A percentile compares a stretch with the other conserved stretches of the same genome.
Evolutionary conservation across 1,284 basidiomycete genomes (phyloP).

Genomic region (Ceratobasidium sp.): DNA sequence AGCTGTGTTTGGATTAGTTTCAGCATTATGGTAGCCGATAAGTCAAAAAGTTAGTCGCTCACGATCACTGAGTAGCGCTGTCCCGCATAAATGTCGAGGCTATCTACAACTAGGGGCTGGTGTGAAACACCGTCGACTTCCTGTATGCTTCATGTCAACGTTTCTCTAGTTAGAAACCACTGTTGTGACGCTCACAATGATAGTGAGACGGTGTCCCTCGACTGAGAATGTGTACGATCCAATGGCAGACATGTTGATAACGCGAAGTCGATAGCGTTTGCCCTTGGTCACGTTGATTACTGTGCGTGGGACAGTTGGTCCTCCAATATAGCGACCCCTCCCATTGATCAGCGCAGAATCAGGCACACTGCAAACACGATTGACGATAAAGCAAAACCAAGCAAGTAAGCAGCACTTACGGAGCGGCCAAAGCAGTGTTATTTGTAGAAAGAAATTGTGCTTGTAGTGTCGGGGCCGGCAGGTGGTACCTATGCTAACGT

Average conservation of each 20-base stretch:
- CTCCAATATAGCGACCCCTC: conserved; percentile 40
- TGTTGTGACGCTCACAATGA: conserved; percentile 40
- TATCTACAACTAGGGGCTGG: conserved; percentile 63
- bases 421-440: conserved; percentile 27
- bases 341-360: conserved; percentile 43
- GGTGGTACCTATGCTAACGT: conserved; percentile 43
- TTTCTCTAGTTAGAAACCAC: no score
- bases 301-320: conserved; percentile 13
- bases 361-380: conserved; percentile 22
- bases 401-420: conserved; percentile 7
- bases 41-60: no score
- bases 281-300: conserved; percentile 64
- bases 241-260: conserved; percentile 75
- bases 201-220: conserved; percentile 38
- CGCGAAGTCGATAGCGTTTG: conserved; percentile 76
- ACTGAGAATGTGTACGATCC: conserved; percentile 37
- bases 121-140: conserved; percentile 35
- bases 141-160: neutral
- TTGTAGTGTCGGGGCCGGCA: conserved; percentile 18
- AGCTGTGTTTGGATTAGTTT: no score
- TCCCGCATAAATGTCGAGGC: conserved; percentile 82
- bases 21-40: no score
- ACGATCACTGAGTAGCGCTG: conserved; percentile 95
- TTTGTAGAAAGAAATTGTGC: conserved; percentile 24
- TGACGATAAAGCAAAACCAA: no score